phyloP scores from a whole-genome alignment of 176 grass and related monocot species.

The Oryza meridionalis region DNA sequence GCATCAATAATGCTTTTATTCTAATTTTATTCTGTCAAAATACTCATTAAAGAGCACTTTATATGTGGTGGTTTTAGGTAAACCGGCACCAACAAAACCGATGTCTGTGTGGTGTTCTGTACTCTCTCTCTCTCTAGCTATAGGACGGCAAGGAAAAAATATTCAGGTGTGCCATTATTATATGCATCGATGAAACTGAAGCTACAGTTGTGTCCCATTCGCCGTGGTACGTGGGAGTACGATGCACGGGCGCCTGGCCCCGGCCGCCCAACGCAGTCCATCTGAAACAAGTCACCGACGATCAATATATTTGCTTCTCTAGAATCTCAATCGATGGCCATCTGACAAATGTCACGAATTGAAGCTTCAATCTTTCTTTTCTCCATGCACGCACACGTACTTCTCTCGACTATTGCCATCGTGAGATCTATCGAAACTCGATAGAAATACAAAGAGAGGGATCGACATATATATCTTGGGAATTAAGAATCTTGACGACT shows the following conservation, averaged over 20 bases:
- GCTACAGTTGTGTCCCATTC: not conserved
- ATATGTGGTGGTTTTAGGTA: no score
- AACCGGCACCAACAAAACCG: no score
- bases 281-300: conserved; percentile 1
- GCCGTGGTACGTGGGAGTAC: not conserved
- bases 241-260: conserved; percentile 3
- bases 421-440: not conserved
- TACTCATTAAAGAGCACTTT: no score
- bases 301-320: not conserved
- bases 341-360: not conserved
- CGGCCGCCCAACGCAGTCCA: conserved; percentile 46
- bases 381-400: not conserved
- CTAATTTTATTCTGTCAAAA: no score
- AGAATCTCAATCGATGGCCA: no score
- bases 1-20: no score
- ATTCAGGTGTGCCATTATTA: not conserved
- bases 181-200: not conserved
- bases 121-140: no score
- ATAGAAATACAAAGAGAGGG: not conserved
- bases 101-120: no score
- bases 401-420: no score
- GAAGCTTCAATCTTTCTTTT: not conserved
- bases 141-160: not conserved
- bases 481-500: not conserved
- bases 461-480: not conserved